phyloP scores from a whole-genome alignment of 176 grass and related monocot species.

The Cenchrus purpureus region DNA sequence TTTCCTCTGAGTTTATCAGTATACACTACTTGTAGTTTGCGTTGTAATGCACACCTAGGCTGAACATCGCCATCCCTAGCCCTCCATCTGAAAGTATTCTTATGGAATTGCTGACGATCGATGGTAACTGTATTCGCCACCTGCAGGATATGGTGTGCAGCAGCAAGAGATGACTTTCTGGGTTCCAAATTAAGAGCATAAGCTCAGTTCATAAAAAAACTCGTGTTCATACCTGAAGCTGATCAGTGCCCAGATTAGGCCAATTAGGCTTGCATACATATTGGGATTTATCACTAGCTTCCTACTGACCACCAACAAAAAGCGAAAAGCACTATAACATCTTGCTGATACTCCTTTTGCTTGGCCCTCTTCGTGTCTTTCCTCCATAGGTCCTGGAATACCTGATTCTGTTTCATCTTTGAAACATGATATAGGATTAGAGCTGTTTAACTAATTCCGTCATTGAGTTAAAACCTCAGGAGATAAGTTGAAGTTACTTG shows the following conservation, averaged over 20 bases:
- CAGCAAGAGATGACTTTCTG: constrained; percentile 4
- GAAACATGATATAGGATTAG: constrained; percentile 28
- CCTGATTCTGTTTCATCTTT: constrained; percentile 53
- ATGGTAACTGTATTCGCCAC: constrained; percentile 68
- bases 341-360: constrained; percentile 57
- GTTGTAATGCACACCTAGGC: constrained; percentile 60
- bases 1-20: constrained; percentile 14
- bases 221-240: constrained; percentile 71
- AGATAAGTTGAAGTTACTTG: constrained; percentile 19
- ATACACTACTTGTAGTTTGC: constrained; percentile 32
- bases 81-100: constrained; percentile 89
- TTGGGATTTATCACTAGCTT: constrained; percentile 86
- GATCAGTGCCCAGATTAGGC: constrained; percentile 77
- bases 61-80: constrained; percentile 98
- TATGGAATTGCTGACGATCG: constrained; percentile 66
- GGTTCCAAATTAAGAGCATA: constrained; percentile 18
- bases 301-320: constrained; percentile 58
- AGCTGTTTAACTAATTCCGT: constrained; percentile 24
- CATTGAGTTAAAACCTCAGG: constrained; percentile 1
- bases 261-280: constrained; percentile 69
- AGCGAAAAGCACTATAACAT: constrained; percentile 46
- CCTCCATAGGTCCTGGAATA: constrained; percentile 44
- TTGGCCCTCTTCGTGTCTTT: constrained; percentile 51
- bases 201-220: constrained; percentile 13
- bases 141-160: constrained; percentile 45